A percentile compares a stretch with the other conserved stretches of the same genome.
phyloP scores from a whole-genome alignment of 31 red algal species.

The Endocladia muricata region DNA sequence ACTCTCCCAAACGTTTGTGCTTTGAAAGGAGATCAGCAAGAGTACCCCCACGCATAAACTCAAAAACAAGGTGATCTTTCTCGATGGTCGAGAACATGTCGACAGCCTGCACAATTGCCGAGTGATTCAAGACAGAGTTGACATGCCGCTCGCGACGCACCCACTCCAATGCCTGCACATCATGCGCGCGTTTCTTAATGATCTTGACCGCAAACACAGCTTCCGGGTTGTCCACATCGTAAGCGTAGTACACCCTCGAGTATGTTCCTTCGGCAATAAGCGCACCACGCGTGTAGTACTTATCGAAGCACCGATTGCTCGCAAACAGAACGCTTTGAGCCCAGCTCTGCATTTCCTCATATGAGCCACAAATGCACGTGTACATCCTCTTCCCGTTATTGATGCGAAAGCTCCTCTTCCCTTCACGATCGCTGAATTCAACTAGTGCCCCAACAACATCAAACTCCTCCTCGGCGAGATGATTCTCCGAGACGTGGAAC shows the following conservation, averaged over 20 bases:
- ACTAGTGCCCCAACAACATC: constrained; percentile 41
- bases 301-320: constrained; percentile 36
- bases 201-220: constrained; percentile 59
- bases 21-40: constrained; percentile 65
- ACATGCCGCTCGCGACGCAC: constrained; percentile 66
- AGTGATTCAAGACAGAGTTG: constrained; percentile 43
- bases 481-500: constrained; percentile 48
- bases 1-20: constrained; percentile 52
- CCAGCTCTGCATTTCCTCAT: constrained; percentile 62
- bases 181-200: constrained; percentile 59
- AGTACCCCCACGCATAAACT: constrained; percentile 81
- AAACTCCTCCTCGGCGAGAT: constrained; percentile 29
- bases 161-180: constrained; percentile 55
- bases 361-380: constrained; percentile 13
- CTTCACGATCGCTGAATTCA: constrained; percentile 20
- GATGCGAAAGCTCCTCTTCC: constrained; percentile 1
- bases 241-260: constrained; percentile 56
- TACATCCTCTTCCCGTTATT: not conserved
- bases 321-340: constrained; percentile 46
- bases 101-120: constrained; percentile 58
- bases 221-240: constrained; percentile 43
- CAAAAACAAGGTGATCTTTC: constrained; percentile 69
- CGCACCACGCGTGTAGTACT: constrained; percentile 53
- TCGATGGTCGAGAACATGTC: constrained; percentile 78
- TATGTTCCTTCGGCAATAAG: constrained; percentile 65